Evolutionary conservation across 2,329 filamentous ascomycete genomes (phyloP).

Genomic region (Pleoardoris graminearum): DNA sequence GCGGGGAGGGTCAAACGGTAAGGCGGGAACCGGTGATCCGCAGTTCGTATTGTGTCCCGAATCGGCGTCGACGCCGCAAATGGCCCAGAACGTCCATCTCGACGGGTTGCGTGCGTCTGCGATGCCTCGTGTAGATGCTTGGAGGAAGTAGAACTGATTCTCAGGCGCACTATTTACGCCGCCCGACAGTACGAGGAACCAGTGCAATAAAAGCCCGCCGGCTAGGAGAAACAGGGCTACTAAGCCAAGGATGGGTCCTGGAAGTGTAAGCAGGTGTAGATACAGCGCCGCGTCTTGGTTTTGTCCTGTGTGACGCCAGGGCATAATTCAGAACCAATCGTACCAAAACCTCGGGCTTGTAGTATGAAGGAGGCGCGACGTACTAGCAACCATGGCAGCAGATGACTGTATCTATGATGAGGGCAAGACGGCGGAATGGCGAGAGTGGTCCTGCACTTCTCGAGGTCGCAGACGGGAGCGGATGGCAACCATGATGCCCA

Average conservation of each 20-base stretch:
- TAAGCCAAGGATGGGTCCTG: slow-evolving; percentile 61
- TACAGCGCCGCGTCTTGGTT: neutral
- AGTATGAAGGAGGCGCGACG: too few species aligned
- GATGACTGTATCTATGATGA: neutral
- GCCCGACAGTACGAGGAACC: slow-evolving; percentile 68
- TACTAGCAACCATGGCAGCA: slow-evolving; percentile 23
- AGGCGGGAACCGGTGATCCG: slow-evolving; percentile 62
- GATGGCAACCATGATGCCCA: neutral
- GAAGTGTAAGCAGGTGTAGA: neutral
- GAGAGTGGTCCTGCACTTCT: neutral
- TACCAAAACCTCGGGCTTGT: too few species aligned
- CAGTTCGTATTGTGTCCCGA: slow-evolving; percentile 64
- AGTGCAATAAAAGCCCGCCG: slow-evolving; percentile 64
- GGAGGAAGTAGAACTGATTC: slow-evolving; percentile 81
- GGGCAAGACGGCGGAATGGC: neutral
- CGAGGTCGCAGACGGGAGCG: neutral
- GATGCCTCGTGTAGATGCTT: slow-evolving; percentile 73
- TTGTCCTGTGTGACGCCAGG: too few species aligned
- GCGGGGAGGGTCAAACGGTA: slow-evolving; percentile 65
- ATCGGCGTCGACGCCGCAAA: slow-evolving; percentile 65
- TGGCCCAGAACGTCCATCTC: slow-evolving; percentile 90
- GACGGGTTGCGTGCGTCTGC: slow-evolving; percentile 60
- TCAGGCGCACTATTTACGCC: slow-evolving; percentile 60
- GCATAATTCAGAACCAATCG: too few species aligned
- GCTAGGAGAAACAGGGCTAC: slow-evolving; percentile 65